Conservation (phyloP, 768 basidiomycete genomes). For the Thelephora ganbajun region DNA sequence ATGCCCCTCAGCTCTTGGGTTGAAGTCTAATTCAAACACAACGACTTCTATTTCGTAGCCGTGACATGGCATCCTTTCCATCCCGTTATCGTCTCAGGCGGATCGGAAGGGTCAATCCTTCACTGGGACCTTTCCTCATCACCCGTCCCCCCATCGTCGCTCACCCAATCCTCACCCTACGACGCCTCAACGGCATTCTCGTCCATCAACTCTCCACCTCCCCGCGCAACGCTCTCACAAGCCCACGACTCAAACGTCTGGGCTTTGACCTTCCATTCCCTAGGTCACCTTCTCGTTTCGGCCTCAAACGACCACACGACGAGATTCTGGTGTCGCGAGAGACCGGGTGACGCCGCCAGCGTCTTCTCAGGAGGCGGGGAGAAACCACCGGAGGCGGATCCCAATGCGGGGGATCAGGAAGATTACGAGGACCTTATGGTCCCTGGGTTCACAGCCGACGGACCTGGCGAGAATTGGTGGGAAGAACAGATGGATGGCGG, state of each 20-base stretch:
- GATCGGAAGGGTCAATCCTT: conserved; percentile 84
- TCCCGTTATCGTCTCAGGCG: conserved; percentile 84
- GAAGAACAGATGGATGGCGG: conserved; percentile 30
- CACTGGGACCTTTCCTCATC: conserved; percentile 80
- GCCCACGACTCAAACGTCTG: conserved; percentile 98
- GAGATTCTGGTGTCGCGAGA: conserved; percentile 93
- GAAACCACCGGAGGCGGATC: conserved; percentile 62
- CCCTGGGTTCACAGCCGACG: conserved; percentile 47
- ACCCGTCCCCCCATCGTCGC: conserved; percentile 36
- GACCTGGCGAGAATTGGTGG: conserved; percentile 24
- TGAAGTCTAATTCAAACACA: background rate
- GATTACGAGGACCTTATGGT: conserved; percentile 69
- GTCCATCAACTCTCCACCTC: conserved; percentile 29
- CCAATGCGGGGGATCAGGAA: conserved; percentile 30
- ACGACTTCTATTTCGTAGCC: conserved; percentile 28
- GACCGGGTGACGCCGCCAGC: conserved; percentile 69
- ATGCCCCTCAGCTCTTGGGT: background rate
- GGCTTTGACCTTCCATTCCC: conserved; percentile 88
- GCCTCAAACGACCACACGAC: conserved; percentile 99
- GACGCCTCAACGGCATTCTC: conserved; percentile 8
- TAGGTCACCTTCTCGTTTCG: conserved; percentile 86
- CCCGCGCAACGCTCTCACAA: conserved; percentile 79
- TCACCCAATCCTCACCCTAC: conserved; percentile 15
- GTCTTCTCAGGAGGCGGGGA: conserved; percentile 75
- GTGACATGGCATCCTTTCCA: conserved; percentile 95